Evolutionary conservation across 2,329 filamentous ascomycete species (phyloP).

Genomic region (Fusarium sp.): DNA sequence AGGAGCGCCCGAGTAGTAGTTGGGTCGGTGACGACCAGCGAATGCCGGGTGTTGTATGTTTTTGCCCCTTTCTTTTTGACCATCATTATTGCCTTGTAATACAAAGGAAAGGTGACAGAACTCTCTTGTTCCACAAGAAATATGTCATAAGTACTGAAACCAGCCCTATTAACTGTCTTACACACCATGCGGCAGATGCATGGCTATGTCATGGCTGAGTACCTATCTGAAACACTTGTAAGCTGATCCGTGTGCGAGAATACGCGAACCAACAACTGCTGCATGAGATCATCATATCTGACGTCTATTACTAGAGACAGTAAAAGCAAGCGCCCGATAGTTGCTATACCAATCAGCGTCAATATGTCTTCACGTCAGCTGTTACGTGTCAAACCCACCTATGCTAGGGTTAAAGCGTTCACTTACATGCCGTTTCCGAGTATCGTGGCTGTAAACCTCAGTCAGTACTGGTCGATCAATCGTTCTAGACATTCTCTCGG

Average conservation of each 20-base stretch:
- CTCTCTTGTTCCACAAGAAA: background rate
- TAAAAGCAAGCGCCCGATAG: background rate
- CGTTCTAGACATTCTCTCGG: background rate
- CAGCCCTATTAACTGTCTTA: background rate
- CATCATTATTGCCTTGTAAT: background rate
- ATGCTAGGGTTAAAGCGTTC: background rate
- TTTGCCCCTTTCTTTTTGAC: background rate
- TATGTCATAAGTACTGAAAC: background rate
- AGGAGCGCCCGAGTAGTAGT: slow-evolving; percentile 18
- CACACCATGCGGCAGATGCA: background rate
- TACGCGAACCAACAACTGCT: background rate
- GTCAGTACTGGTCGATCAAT: background rate
- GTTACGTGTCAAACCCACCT: background rate
- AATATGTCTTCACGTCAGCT: background rate
- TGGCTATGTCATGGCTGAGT: background rate
- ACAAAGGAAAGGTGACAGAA: background rate
- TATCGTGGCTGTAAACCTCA: background rate
- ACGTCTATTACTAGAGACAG: background rate
- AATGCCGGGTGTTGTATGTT: slow-evolving; percentile 15
- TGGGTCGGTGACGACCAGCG: slow-evolving; percentile 23
- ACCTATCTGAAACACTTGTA: background rate
- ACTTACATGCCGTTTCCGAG: background rate
- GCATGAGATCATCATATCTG: background rate
- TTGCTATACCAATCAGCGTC: background rate
- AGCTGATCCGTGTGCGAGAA: background rate